Base-by-base conservation (phyloP, 1,139 yeast genomes). In the Taphrina wiesneri region DNA sequence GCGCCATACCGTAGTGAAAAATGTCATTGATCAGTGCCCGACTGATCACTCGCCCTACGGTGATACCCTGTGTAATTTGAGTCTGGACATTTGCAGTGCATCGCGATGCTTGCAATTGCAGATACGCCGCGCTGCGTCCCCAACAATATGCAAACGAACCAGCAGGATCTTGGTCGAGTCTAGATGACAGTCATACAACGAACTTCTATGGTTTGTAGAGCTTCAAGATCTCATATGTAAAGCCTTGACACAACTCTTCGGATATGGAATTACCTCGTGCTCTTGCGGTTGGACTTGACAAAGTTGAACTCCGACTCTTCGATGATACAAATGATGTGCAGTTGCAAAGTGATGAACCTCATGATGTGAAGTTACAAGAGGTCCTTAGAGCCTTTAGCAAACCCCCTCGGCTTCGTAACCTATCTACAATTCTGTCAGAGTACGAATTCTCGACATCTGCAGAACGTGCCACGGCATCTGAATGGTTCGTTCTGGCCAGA, bases 401-500 rank as follows among this genome's bases (percentile, higher is more conserved):
- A 21, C 64, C 64, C 6, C 64, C 64, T 4, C 51, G 47, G 26
- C 57, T 60, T 28, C 46, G 19, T 1, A 49, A 28, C 15, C 57
- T 60, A 9, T 41, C 57, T n/a, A 25, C 34, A 3, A 60, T 60
- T 39, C 43, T 60, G 28, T 21, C 34, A 17, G 43, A 39, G 28
- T 53, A 60, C 25, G 52, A 49, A 15, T 60, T 60, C 32, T 60
- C 64, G 11, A 25, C 17, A 7, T 11, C n/a, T 17, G 32, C 32
- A 30, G 57, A 60, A 3, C 52, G 11, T 7, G 41, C 17, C 1
- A 17, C 21, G 7, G 54, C 25, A 13, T 36, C 64, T 3, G 72
- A 71, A 39, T 71, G 73, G 73, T 67, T 71, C 13, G 59, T 71
- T 15, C 69, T 71, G 19, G 71, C 72, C 26, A 62, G 73, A 15